Base-by-base conservation (phyloP, 176 grass and related monocot species). In the Triticum timopheevii region DNA sequence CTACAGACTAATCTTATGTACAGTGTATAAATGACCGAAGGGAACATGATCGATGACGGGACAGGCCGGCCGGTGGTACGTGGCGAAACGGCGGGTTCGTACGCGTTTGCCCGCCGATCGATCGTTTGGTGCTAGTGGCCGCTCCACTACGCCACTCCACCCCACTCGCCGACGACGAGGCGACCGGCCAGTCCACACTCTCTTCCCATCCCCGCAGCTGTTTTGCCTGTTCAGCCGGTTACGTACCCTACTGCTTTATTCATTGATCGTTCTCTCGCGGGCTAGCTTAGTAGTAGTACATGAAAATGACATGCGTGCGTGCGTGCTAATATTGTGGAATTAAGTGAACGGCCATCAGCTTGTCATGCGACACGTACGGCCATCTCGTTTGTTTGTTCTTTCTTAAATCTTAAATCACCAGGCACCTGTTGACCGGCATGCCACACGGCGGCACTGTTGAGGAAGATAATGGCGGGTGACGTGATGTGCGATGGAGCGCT, bases 131-230 rank as follows among this genome's bases (percentile, higher is more conserved):
- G 42, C 40, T 7, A n/a, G 27, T 9, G 20, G 82, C 69, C 88
- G 77, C 69, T 77, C 82, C 82, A 74, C 68, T 67, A 75, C 6
- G 52, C 15, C 52, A 56, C 31, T 1, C n/a, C 54, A 54, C 13
- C 67, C 67, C 87, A 89, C 82, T 81, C 75, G 82, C 77, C 87
- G 87, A 85, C 76, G 73, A 1, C 52, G 52, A 20, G 52, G 17
- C 52, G 17, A 59, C 54, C 54, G 54, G 17, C 54, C 54, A 59
- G 54, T 20, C 63, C 79, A 80, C 77, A 0, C 20, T 8, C 75
- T 12, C 49, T 4, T 24, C 10, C n/a, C 25, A 28, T 59, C 7
- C 54, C 20, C 19, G 54, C 19, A 54, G 16, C 50, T 19, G 50
- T 54, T 52, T 54, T 52, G 5, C 19, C 54, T 7, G 17, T 22